Conservation (phyloP, 768 basidiomycete genomes). For the Clathrus columnatus region DNA sequence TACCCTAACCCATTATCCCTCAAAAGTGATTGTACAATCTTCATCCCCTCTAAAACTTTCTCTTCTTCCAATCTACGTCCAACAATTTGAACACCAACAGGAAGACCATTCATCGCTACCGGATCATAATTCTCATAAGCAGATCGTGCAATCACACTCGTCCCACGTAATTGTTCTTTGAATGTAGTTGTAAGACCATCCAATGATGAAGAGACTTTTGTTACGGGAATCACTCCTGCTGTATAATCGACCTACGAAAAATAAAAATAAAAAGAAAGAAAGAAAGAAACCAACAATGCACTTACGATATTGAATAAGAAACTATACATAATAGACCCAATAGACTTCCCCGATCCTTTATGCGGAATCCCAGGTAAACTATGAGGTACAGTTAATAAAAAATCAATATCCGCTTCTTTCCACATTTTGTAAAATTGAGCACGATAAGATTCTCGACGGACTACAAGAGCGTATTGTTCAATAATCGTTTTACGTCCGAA, state of each 20-base stretch:
- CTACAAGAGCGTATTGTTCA: constrained; percentile 44
- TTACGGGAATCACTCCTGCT: constrained; percentile 54
- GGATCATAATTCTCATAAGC: constrained; percentile 50
- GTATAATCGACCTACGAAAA: constrained; percentile 39
- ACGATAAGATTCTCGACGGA: constrained; percentile 34
- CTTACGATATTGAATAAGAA: constrained; percentile 60
- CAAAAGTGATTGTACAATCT: constrained; percentile 31
- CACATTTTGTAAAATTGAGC: constrained; percentile 31
- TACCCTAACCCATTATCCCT: constrained; percentile 11
- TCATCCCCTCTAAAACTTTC: constrained; percentile 62
- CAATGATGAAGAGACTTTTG: constrained; percentile 35
- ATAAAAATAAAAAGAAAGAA: neutral
- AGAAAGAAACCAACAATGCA: constrained; percentile 2
- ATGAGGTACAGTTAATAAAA: constrained; percentile 52
- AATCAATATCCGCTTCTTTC: constrained; percentile 46
- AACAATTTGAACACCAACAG: constrained; percentile 57
- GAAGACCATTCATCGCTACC: constrained; percentile 56
- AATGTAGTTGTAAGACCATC: constrained; percentile 29
- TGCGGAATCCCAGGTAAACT: constrained; percentile 53
- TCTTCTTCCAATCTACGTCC: constrained; percentile 63
- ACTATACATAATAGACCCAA: constrained; percentile 54
- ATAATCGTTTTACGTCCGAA: constrained; percentile 40
- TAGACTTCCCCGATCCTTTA: constrained; percentile 42
- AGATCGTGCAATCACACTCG: constrained; percentile 37
- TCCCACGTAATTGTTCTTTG: constrained; percentile 22